phyloP scores from a whole-genome alignment of 345 rosid genomes.

The Citrus hindsii region DNA sequence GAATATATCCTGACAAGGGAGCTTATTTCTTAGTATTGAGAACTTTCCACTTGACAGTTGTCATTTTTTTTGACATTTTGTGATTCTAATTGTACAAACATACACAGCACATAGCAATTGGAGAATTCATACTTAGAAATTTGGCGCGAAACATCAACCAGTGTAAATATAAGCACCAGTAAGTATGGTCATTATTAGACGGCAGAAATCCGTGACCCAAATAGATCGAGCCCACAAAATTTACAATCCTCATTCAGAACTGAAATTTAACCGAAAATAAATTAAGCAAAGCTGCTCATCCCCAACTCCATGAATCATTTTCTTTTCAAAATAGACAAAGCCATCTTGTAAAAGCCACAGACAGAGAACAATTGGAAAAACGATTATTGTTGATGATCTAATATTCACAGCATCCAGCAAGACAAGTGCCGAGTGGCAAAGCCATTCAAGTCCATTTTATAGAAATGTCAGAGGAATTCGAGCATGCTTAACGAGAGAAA shows the following conservation, averaged over 20 bases:
- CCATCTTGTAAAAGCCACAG: neutral
- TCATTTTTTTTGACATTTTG: neutral
- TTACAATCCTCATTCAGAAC: neutral
- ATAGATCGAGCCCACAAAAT: too few relatives aligned
- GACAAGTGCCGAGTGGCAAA: neutral
- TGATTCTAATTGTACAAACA: neutral
- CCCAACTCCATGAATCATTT: neutral
- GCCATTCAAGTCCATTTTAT: neutral
- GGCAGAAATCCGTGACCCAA: neutral
- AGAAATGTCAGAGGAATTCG: neutral
- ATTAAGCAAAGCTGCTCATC: neutral
- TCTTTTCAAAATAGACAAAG: neutral
- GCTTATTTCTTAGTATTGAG: neutral
- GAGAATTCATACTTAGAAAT: neutral
- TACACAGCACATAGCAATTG: neutral
- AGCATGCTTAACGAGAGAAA: neutral
- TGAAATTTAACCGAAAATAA: neutral
- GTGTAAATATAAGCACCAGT: neutral
- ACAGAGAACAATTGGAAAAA: neutral
- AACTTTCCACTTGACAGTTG: neutral
- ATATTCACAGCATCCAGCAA: too few relatives aligned
- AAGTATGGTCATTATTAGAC: neutral
- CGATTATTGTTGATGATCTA: neutral
- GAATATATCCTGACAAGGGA: slow-evolving; percentile 41
- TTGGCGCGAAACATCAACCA: neutral